These are phyloP conservation scores for Cordyceps javanica DNA, from an alignment of 2,329 filamentous ascomycete genomes.

Conservation along the genomic window DNA sequence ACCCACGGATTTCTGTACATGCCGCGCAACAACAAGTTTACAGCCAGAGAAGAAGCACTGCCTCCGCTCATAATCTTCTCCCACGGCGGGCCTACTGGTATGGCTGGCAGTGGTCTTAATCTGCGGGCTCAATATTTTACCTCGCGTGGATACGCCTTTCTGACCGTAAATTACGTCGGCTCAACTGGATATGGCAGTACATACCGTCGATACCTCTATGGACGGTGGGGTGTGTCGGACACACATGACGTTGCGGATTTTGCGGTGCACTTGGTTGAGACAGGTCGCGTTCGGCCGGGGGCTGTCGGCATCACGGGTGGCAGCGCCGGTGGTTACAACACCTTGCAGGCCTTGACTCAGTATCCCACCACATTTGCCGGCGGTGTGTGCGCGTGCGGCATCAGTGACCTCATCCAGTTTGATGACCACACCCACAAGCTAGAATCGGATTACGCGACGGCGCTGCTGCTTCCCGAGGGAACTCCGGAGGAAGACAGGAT, in stretches of 20 bases:
- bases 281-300: constrained; percentile 29
- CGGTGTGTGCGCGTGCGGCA: constrained; percentile 44
- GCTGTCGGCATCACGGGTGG: constrained; percentile 43
- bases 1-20: constrained; percentile 43
- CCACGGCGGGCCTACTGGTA: constrained; percentile 47
- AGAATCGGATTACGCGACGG: constrained; percentile 46
- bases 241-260: constrained; percentile 43
- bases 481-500: constrained; percentile 33
- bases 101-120: constrained; percentile 36
- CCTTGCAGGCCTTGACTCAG: constrained; percentile 41
- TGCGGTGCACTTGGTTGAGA: constrained; percentile 34
- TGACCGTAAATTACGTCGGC: constrained; percentile 46
- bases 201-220: constrained; percentile 44
- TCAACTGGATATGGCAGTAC: constrained; percentile 44
- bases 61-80: constrained; percentile 45
- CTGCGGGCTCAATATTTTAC: constrained; percentile 46
- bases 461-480: constrained; percentile 33
- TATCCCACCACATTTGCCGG: constrained; percentile 42
- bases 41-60: constrained; percentile 28
- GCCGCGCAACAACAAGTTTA: constrained; percentile 40
- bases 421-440: constrained; percentile 47
- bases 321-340: constrained; percentile 49
- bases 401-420: constrained; percentile 43
- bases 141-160: constrained; percentile 45
- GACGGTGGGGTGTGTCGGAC: constrained; percentile 45